These are phyloP conservation scores for Cryoendolithus antarcticus DNA, from an alignment of 2,329 filamentous ascomycete genomes.

Conservation along the genomic window DNA sequence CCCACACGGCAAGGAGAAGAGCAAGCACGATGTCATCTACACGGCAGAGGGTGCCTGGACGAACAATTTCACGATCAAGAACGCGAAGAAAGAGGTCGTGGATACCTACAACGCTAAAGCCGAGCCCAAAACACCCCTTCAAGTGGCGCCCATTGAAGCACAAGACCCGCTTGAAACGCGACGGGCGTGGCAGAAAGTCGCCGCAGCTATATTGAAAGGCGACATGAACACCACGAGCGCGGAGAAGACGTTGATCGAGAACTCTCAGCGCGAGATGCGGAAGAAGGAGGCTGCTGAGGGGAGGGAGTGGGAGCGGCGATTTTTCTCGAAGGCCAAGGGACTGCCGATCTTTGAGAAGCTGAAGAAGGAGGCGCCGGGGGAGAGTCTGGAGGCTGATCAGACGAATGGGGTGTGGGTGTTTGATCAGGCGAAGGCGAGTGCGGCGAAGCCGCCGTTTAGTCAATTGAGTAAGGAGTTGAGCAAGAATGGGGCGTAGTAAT, in stretches of 20 bases:
- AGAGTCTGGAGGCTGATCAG: conserved; percentile 45
- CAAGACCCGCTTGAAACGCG: conserved; percentile 83
- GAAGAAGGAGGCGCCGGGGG: conserved; percentile 30
- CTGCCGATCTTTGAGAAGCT: conserved; percentile 37
- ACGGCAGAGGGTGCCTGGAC: conserved; percentile 87
- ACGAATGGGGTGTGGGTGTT: conserved; percentile 62
- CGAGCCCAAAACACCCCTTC: conserved; percentile 50
- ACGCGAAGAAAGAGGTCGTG: conserved; percentile 40
- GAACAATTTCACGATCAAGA: conserved; percentile 65
- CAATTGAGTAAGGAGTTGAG: conserved; percentile 14
- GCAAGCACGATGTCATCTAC: conserved; percentile 51
- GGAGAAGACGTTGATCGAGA: conserved; percentile 85
- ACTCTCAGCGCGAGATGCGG: conserved; percentile 67
- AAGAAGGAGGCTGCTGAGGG: conserved; percentile 63
- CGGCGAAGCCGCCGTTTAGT: conserved; percentile 19
- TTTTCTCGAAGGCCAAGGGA: conserved; percentile 48
- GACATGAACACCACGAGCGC: conserved; percentile 69
- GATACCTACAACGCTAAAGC: conserved; percentile 36
- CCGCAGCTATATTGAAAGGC: conserved; percentile 62
- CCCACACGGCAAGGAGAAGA: conserved; percentile 54
- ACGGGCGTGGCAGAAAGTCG: conserved; percentile 78
- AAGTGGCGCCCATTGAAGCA: conserved; percentile 57
- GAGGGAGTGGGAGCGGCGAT: conserved; percentile 67
- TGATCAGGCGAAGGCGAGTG: conserved; percentile 40
- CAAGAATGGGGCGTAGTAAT: conserved; percentile 8